These are phyloP conservation scores for Paracoccidioides lutzii DNA, from an alignment of 2,329 filamentous ascomycete species.

Conservation along the genomic window DNA sequence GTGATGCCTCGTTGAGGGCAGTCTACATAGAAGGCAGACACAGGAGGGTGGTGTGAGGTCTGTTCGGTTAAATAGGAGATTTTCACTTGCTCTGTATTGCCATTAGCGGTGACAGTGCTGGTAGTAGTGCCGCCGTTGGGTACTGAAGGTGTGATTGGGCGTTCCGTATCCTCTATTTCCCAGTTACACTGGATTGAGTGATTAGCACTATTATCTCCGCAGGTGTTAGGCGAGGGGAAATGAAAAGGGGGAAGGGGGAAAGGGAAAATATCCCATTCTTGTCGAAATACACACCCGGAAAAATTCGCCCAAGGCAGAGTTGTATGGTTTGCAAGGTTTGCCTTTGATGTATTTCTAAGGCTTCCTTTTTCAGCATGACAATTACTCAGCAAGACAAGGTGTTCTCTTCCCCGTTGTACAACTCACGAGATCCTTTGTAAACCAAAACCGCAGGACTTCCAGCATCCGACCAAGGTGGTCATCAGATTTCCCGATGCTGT, in stretches of 20 bases:
- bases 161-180: slow-evolving; percentile 72
- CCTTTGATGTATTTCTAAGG: slow-evolving; percentile 87
- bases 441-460: slow-evolving; percentile 91
- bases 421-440: slow-evolving; percentile 78
- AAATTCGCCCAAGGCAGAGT: slow-evolving; percentile 92
- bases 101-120: slow-evolving; percentile 18
- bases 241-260: not conserved
- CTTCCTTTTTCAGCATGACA: slow-evolving; percentile 13
- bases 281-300: slow-evolving; percentile 56
- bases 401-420: not conserved
- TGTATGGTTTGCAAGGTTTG: slow-evolving; percentile 97
- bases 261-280: not conserved
- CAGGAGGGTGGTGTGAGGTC: slow-evolving; percentile 92
- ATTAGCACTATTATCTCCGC: slow-evolving; percentile 11
- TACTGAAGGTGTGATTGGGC: slow-evolving; percentile 40
- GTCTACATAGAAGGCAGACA: slow-evolving; percentile 88
- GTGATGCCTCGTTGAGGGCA: slow-evolving; percentile 83
- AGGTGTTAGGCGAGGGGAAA: not conserved
- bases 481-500: slow-evolving; percentile 71
- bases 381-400: slow-evolving; percentile 11
- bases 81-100: slow-evolving; percentile 45
- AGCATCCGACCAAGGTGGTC: slow-evolving; percentile 89
- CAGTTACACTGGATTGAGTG: slow-evolving; percentile 61
- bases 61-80: slow-evolving; percentile 95
- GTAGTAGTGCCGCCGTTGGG: slow-evolving; percentile 17